These are phyloP conservation scores for Penicillium sp. DNA, from an alignment of 2,329 filamentous ascomycete genomes.

Conservation along the genomic window DNA sequence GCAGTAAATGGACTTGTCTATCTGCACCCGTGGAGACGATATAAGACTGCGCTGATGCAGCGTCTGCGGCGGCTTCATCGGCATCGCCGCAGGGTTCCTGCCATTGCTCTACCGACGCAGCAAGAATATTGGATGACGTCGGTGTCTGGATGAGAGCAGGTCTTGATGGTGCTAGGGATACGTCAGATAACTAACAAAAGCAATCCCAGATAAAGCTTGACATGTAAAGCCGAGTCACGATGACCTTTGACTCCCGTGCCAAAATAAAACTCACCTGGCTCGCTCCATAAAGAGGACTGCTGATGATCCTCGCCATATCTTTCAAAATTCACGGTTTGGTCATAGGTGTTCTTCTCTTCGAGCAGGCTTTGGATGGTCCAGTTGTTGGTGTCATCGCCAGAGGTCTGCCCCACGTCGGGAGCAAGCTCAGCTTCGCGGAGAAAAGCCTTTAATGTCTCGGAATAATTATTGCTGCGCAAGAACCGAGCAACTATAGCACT, in stretches of 20 bases:
- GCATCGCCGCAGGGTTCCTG: constrained; percentile 12
- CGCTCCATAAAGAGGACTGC: constrained; percentile 38
- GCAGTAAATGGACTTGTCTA: constrained; percentile 42
- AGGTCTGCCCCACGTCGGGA: constrained; percentile 40
- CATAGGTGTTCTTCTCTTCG: constrained; percentile 52
- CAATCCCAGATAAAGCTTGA: neutral
- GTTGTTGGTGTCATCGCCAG: constrained; percentile 29
- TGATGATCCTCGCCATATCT: constrained; percentile 43
- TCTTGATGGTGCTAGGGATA: constrained; percentile 38
- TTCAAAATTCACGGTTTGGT: constrained; percentile 49
- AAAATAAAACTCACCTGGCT: constrained; percentile 35
- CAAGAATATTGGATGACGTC: constrained; percentile 48
- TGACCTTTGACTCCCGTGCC: neutral
- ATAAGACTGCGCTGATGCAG: constrained; percentile 14
- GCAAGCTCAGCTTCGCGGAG: constrained; percentile 49
- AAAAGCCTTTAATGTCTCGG: constrained; percentile 50
- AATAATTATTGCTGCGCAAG: constrained; percentile 36
- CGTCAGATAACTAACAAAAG: constrained; percentile 11
- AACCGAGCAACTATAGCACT: constrained; percentile 38
- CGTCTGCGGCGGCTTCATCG: constrained; percentile 8
- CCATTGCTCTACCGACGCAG: constrained; percentile 39
- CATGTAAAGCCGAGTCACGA: neutral
- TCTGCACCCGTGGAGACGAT: constrained; percentile 43
- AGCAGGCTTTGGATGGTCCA: constrained; percentile 54
- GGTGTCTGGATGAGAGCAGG: constrained; percentile 37